These are phyloP conservation scores for Bathelium albidoporum DNA, from an alignment of 495 filamentous ascomycete genomes.

Conservation along the genomic window DNA sequence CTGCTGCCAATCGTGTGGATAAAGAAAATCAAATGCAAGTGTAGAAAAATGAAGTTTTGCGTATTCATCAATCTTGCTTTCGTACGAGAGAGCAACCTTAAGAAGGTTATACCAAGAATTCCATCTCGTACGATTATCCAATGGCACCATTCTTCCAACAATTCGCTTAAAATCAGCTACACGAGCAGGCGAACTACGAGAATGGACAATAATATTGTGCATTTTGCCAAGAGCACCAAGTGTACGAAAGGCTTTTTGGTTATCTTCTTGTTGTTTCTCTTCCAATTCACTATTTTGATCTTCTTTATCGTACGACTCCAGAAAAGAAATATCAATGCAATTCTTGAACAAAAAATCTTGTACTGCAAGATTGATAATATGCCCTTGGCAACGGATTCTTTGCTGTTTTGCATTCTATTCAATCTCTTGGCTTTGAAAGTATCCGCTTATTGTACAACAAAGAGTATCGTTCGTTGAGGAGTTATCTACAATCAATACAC, in stretches of 20 bases:
- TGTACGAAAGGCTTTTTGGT: not conserved
- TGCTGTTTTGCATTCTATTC: not conserved
- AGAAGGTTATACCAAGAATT: not conserved
- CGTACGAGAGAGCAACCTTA: not conserved
- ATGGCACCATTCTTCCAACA: not conserved
- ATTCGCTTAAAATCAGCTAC: not conserved
- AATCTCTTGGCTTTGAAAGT: not conserved
- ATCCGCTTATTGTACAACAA: not conserved
- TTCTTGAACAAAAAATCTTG: not conserved
- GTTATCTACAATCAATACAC: not conserved
- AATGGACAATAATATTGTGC: not conserved
- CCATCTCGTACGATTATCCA: not conserved
- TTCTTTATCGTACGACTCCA: not conserved
- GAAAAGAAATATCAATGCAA: not conserved
- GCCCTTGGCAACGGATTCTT: not conserved
- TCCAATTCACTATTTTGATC: not conserved
- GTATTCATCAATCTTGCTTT: not conserved
- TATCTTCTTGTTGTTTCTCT: not conserved
- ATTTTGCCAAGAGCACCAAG: not conserved
- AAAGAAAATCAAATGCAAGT: not conserved
- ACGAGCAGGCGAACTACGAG: not conserved
- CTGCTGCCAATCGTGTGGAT: not conserved
- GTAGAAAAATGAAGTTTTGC: not conserved
- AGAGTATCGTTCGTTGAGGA: not conserved
- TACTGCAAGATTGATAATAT: not conserved